A percentile compares a stretch with the other conserved stretches of the same genome.
Conservation (phyloP, 495 filamentous ascomycete genomes). For the Alectoria sarmentosa region DNA sequence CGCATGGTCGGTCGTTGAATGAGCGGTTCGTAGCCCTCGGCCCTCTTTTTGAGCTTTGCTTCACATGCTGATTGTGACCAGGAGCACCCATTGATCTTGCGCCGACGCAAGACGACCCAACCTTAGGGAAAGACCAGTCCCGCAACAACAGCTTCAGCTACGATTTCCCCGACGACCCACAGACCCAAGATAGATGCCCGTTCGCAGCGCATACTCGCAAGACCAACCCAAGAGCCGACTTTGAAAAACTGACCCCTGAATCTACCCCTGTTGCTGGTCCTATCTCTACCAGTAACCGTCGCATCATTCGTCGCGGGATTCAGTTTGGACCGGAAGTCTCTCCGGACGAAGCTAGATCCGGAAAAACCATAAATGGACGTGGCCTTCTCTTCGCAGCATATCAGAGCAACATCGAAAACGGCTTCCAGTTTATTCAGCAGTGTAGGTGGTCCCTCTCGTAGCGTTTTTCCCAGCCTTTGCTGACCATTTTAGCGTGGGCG, state of each 20-base stretch:
- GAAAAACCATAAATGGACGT: slow-evolving; percentile 28
- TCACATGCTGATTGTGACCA: slow-evolving; percentile 10
- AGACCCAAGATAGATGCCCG: slow-evolving; percentile 32
- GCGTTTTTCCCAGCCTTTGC: background rate
- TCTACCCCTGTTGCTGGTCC: too few relatives aligned
- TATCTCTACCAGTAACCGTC: slow-evolving; percentile 17
- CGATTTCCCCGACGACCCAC: slow-evolving; percentile 25
- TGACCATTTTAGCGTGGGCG: slow-evolving; percentile 23
- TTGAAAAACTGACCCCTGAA: slow-evolving; percentile 17
- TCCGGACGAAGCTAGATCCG: slow-evolving; percentile 17
- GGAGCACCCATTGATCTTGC: slow-evolving; percentile 33
- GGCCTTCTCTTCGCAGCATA: slow-evolving; percentile 39
- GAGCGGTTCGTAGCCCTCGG: slow-evolving; percentile 29
- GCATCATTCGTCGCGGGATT: slow-evolving; percentile 38
- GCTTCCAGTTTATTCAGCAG: slow-evolving; percentile 36
- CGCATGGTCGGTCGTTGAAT: slow-evolving; percentile 40
- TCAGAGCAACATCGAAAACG: slow-evolving; percentile 34
- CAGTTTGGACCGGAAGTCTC: slow-evolving; percentile 37
- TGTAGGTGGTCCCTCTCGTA: slow-evolving; percentile 18
- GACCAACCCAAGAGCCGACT: slow-evolving; percentile 34
- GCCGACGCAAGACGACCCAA: slow-evolving; percentile 30
- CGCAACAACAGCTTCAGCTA: slow-evolving; percentile 28
- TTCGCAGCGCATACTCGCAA: slow-evolving; percentile 40
- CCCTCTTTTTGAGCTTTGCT: background rate
- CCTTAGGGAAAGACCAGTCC: slow-evolving; percentile 25